These are phyloP conservation scores for Cnidoscolus chayamansa DNA, from an alignment of 441 rosid species.

Conservation along the genomic window DNA sequence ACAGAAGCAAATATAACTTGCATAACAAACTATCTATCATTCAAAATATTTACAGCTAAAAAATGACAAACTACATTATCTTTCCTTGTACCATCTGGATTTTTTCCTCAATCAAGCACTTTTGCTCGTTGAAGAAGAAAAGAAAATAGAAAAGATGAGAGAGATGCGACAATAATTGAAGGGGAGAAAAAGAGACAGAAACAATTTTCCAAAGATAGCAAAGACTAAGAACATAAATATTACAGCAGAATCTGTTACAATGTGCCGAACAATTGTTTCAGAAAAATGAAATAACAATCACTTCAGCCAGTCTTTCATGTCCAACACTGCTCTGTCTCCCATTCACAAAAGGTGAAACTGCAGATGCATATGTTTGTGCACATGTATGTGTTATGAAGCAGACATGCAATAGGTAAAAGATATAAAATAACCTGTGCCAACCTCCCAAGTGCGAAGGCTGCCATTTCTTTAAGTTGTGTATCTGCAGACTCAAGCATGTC, in stretches of 20 bases:
- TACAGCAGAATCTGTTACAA: neutral
- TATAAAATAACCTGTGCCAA: constrained; percentile 78
- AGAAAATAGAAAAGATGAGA: neutral
- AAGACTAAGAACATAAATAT: too few relatives aligned
- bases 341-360: neutral
- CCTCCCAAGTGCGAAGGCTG: constrained; percentile 97
- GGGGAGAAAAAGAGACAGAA: neutral
- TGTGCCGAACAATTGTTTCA: neutral
- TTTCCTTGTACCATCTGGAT: neutral
- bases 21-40: neutral
- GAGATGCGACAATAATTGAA: neutral
- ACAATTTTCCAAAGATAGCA: neutral
- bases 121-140: neutral
- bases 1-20: neutral
- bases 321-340: neutral
- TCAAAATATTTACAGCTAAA: neutral
- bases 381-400: neutral
- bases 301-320: neutral
- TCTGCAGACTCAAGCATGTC: constrained; percentile 87
- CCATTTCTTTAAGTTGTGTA: constrained; percentile 88
- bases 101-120: neutral
- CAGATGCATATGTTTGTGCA: too few relatives aligned
- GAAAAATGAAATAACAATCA: neutral
- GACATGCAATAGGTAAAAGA: neutral
- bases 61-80: neutral